A percentile compares a stretch with the other conserved stretches of the same genome.
phyloP scores from a whole-genome alignment of 495 filamentous ascomycete genomes.

The Hypoxylon fuscum region DNA sequence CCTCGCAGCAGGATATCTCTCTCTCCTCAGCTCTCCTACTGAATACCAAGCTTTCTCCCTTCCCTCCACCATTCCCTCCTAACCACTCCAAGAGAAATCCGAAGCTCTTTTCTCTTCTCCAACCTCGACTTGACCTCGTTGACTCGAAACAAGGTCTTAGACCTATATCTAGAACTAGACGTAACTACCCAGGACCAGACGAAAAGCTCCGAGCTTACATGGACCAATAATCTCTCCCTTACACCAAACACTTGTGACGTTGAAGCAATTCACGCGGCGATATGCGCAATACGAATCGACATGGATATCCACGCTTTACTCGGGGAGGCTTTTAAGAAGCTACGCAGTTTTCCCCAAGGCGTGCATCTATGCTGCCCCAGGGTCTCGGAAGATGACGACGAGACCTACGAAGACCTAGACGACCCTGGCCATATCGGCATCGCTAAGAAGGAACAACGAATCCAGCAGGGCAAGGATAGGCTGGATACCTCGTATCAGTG shows the following conservation, averaged over 20 bases:
- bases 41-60: background rate
- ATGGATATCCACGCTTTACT: constrained; percentile 36
- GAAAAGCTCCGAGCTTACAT: no score
- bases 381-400: constrained; percentile 52
- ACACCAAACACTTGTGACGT: background rate
- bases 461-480: constrained; percentile 59
- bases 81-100: background rate
- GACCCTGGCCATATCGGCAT: constrained; percentile 45
- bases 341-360: constrained; percentile 52
- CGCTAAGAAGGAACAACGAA: constrained; percentile 52
- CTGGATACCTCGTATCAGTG: constrained; percentile 68
- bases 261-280: constrained; percentile 16
- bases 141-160: background rate
- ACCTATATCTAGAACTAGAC: background rate
- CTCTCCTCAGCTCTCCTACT: background rate
- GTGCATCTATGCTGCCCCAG: constrained; percentile 57
- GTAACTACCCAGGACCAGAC: background rate
- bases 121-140: background rate
- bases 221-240: background rate
- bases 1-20: background rate
- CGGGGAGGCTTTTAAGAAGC: constrained; percentile 34
- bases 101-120: background rate
- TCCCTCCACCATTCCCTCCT: background rate
- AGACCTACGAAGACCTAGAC: constrained; percentile 63
- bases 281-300: constrained; percentile 30